Conservation (phyloP, 1,284 basidiomycete species). For the Trichosporon coremiiforme region DNA sequence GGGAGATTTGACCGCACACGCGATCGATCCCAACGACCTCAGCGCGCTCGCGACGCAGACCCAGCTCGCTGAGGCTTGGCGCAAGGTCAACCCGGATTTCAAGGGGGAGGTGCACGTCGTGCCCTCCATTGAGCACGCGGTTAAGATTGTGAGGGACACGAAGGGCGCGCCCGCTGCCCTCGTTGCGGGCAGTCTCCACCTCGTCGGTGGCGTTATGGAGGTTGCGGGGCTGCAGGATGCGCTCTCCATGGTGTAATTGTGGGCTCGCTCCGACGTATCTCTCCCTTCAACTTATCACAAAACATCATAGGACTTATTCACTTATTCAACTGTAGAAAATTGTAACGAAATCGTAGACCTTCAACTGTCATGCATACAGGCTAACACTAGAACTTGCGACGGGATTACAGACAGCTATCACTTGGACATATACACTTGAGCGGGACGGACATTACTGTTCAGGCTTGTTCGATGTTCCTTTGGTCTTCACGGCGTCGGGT, state of each 20-base stretch:
- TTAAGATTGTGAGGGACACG: slow-evolving; percentile 62
- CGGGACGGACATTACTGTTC: too few relatives aligned
- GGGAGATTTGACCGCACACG: slow-evolving; percentile 74
- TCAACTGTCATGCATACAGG: slow-evolving; percentile 17
- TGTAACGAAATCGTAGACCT: slow-evolving; percentile 12
- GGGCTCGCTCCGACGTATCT: background rate
- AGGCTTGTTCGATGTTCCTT: too few relatives aligned
- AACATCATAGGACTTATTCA: too few relatives aligned
- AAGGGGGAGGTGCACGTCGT: slow-evolving; percentile 71
- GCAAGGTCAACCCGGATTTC: slow-evolving; percentile 65
- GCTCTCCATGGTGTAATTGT: slow-evolving; percentile 47
- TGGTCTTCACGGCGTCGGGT: too few relatives aligned
- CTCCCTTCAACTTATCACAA: too few relatives aligned
- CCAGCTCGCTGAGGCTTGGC: slow-evolving; percentile 75
- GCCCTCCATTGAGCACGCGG: slow-evolving; percentile 85
- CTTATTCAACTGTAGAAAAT: slow-evolving; percentile 7
- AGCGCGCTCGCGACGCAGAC: slow-evolving; percentile 72
- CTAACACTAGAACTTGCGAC: background rate
- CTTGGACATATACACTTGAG: background rate
- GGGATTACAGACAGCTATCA: too few relatives aligned
- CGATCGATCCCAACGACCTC: slow-evolving; percentile 67
- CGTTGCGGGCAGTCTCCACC: slow-evolving; percentile 88
- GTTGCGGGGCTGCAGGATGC: slow-evolving; percentile 72
- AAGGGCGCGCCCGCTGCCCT: slow-evolving; percentile 62
- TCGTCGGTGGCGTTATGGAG: slow-evolving; percentile 93